Percentiles rank a stretch among this genome's conserved stretches.
phyloP scores from a whole-genome alignment of 139 green algal species.

The Auxenochlorella pyrenoidosa region DNA sequence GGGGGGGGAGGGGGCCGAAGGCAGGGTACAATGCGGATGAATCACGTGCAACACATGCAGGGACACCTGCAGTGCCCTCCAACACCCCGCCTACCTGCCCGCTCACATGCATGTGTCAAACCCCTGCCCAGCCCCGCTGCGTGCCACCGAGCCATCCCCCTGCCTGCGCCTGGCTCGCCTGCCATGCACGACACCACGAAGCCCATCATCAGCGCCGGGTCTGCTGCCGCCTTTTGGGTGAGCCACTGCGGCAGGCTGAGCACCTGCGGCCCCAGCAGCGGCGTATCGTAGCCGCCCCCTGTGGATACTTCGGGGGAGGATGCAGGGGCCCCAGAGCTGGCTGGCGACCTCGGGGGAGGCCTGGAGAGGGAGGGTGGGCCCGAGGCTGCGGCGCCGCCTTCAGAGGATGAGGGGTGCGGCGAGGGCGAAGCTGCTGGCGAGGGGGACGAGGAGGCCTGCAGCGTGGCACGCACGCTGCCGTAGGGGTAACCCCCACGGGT shows the following conservation, averaged over 20 bases:
- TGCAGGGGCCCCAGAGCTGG: too few relatives aligned
- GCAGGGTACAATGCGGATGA: too few relatives aligned
- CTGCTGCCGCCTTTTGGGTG: neutral
- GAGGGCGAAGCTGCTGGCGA: neutral
- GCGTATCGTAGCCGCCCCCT: neutral
- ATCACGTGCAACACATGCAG: neutral
- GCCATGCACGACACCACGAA: neutral
- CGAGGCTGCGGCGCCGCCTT: neutral
- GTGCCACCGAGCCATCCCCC: neutral
- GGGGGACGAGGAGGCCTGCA: neutral
- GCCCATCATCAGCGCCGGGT: neutral
- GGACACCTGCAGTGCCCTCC: neutral
- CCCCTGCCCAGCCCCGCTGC: neutral
- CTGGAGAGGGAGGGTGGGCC: neutral
- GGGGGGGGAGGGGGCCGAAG: too few relatives aligned
- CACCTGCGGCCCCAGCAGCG: neutral
- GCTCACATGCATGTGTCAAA: neutral
- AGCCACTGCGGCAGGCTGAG: neutral
- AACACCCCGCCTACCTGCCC: too few relatives aligned
- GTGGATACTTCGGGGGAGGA: too few relatives aligned
- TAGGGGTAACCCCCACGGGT: constrained; percentile 1
- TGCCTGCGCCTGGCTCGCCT: neutral
- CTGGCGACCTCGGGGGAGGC: neutral
- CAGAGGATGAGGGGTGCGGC: neutral
- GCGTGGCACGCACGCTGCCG: neutral